Conservation (phyloP, 169 alveolate genomes). For the Plasmodium relictum region DNA sequence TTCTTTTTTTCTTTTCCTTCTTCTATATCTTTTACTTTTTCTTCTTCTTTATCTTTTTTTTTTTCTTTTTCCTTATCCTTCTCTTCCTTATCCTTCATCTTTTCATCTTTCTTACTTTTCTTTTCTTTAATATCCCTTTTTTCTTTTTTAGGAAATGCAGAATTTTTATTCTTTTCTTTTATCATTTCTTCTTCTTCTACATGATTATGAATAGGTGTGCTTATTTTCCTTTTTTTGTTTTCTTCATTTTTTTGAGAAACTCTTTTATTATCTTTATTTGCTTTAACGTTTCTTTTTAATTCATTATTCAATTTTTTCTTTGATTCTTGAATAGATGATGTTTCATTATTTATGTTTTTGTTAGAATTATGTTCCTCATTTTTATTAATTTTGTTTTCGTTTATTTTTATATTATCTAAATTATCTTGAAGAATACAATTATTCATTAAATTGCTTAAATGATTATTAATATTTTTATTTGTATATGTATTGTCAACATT, state of each 20-base stretch:
- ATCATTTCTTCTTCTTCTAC: background rate
- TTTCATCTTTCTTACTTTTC: background rate
- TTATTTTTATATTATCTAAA: background rate
- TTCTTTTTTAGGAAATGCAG: background rate
- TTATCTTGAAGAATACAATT: background rate
- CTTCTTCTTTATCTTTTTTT: background rate
- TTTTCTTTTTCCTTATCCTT: background rate
- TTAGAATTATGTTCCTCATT: background rate
- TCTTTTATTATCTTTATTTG: background rate
- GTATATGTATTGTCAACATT: background rate
- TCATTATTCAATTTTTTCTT: background rate
- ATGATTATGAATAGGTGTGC: background rate
- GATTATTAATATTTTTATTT: background rate
- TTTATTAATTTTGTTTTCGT: background rate
- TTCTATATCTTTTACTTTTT: background rate
- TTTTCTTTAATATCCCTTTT: background rate
- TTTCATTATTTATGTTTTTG: background rate
- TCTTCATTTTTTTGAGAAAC: background rate
- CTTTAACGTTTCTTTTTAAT: background rate
- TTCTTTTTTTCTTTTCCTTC: background rate
- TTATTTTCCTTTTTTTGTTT: background rate
- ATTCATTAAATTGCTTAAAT: background rate
- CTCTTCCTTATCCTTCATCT: constrained; percentile 1
- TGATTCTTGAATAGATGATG: background rate
- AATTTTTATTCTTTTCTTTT: background rate